Percentiles rank a stretch among this genome's conserved stretches.
Evolutionary conservation across 2,329 filamentous ascomycete genomes (phyloP).

Genomic region (Sporothrix brunneoviolacea): DNA sequence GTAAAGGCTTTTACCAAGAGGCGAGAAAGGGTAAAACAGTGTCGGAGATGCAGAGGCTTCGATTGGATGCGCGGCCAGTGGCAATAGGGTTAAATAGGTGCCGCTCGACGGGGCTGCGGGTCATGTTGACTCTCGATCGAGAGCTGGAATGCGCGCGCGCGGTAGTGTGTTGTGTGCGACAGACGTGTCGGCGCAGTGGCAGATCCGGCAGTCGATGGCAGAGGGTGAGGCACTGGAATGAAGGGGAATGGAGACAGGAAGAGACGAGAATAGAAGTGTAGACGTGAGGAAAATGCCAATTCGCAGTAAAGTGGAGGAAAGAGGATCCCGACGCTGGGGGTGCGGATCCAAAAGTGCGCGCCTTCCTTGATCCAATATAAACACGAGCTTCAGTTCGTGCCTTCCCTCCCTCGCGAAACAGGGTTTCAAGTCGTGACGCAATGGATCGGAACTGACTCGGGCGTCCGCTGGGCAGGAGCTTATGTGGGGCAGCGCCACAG

Average conservation of each 20-base stretch:
- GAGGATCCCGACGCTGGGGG: too few species aligned
- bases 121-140: constrained; percentile 6
- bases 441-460: constrained; percentile 10
- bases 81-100: not conserved
- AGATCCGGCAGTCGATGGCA: too few species aligned
- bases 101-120: constrained; percentile 4
- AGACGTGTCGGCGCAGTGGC: too few species aligned
- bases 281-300: not conserved
- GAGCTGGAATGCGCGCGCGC: constrained; percentile 4
- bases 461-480: too few species aligned
- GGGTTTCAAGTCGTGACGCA: constrained; percentile 16
- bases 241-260: not conserved
- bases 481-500: constrained; percentile 11
- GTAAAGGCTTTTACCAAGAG: too few species aligned
- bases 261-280: not conserved
- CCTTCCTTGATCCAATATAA: too few species aligned
- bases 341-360: not conserved
- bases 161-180: not conserved
- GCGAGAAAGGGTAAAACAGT: not conserved
- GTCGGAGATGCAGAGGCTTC: too few species aligned
- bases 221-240: not conserved
- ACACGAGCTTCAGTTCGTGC: not conserved
- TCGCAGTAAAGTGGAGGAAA: not conserved
- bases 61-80: not conserved
- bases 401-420: constrained; percentile 10